A percentile compares a stretch with the other conserved stretches of the same genome.
Evolutionary conservation across 148 eudicot species (phyloP).

Genomic region (Vaccinium corymbosum): DNA sequence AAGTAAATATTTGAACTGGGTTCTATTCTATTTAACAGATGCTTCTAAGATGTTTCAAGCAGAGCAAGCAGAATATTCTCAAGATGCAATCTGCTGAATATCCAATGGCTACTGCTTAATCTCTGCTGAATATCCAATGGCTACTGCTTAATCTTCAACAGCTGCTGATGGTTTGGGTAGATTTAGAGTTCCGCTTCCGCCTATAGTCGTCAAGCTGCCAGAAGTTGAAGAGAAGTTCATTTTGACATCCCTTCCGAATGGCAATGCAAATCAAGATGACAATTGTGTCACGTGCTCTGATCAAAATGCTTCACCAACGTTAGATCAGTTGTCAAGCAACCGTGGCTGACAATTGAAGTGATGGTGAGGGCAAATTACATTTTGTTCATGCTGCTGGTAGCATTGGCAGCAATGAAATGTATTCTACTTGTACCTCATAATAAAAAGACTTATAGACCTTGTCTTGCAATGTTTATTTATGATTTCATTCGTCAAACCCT

Average conservation of each 20-base stretch:
- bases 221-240: neutral
- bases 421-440: neutral
- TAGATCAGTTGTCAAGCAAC: neutral
- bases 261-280: too few species aligned
- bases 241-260: neutral
- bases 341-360: neutral
- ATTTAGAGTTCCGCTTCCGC: too few species aligned
- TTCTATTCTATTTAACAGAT: slow-evolving; percentile 14
- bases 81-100: neutral
- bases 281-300: too few species aligned
- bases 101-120: neutral
- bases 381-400: neutral
- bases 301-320: neutral
- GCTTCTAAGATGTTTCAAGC: slow-evolving; percentile 14
- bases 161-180: slow-evolving; percentile 2
- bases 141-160: neutral
- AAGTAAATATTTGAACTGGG: neutral
- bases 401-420: neutral
- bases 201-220: neutral
- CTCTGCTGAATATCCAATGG: neutral
- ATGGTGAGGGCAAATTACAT: neutral
- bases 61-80: slow-evolving; percentile 14
- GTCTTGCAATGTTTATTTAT: neutral
- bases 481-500: neutral
- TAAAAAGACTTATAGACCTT: neutral